phyloP scores from a whole-genome alignment of 202 grass and related monocot genomes.

The Cymbopogon flexuosus region DNA sequence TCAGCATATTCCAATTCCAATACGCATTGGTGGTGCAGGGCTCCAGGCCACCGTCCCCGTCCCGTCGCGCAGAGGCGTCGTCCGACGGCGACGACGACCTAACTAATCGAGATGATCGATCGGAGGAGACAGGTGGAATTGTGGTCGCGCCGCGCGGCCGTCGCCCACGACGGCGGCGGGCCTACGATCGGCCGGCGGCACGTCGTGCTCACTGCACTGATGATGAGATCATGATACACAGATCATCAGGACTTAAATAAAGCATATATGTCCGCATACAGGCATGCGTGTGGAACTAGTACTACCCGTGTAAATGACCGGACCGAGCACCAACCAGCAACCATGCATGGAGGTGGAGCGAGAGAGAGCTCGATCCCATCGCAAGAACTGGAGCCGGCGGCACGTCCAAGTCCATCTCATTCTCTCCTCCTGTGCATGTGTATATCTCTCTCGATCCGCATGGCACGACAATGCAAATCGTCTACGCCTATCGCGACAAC shows the following conservation, averaged over 20 bases:
- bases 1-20: not conserved
- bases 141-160: too few relatives aligned
- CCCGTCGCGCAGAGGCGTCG: not conserved
- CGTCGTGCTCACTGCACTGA: conserved; percentile 6
- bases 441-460: not conserved
- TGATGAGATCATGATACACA: not conserved
- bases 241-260: not conserved
- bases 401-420: conserved; percentile 2
- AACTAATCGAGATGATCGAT: not conserved
- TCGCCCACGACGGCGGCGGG: too few relatives aligned
- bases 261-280: not conserved
- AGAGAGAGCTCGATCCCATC: not conserved
- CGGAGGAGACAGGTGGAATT: not conserved
- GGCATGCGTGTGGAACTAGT: too few relatives aligned
- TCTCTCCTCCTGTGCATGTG: not conserved
- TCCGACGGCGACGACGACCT: not conserved
- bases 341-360: not conserved
- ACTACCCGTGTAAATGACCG: not conserved
- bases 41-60: not conserved
- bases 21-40: not conserved
- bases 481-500: not conserved
- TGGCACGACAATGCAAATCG: not conserved
- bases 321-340: not conserved
- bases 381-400: not conserved
- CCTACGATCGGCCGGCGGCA: not conserved